Percentiles rank a stretch among this genome's conserved stretches.
These are phyloP conservation scores for Obba rivulosa DNA, from an alignment of 768 basidiomycete species.

Conservation along the genomic window DNA sequence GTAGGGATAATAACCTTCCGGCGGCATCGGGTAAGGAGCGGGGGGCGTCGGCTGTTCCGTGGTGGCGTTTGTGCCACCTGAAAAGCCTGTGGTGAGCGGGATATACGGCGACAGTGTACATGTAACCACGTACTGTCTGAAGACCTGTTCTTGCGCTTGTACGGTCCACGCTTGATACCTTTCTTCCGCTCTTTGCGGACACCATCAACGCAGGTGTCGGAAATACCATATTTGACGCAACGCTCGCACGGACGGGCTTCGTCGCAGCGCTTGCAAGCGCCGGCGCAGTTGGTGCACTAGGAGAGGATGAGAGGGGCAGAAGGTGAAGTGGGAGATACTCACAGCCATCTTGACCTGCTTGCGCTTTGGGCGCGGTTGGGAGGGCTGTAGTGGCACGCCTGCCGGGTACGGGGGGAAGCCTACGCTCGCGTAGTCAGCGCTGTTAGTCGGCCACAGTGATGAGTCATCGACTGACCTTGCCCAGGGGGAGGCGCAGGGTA, in stretches of 20 bases:
- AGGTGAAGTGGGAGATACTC: conserved; percentile 19
- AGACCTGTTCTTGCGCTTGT: conserved; percentile 45
- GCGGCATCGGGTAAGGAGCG: conserved; percentile 24
- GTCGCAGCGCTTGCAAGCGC: conserved; percentile 53
- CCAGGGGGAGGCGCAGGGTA: conserved; percentile 35
- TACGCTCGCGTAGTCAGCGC: conserved; percentile 10
- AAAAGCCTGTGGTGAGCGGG: not conserved
- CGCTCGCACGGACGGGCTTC: conserved; percentile 58
- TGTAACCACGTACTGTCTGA: not conserved
- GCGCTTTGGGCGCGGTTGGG: conserved; percentile 35
- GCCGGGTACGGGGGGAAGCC: conserved; percentile 26
- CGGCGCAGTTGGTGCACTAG: conserved; percentile 53
- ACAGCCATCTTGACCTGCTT: conserved; percentile 59
- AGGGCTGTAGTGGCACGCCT: conserved; percentile 17
- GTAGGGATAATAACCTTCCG: conserved; percentile 41
- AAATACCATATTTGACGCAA: conserved; percentile 58
- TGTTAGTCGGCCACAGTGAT: not conserved
- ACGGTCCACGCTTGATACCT: conserved; percentile 52
- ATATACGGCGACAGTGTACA: not conserved
- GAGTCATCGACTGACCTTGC: conserved; percentile 25
- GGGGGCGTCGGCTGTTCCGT: conserved; percentile 7
- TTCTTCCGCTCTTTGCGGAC: conserved; percentile 62
- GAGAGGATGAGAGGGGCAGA: not conserved
- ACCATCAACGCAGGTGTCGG: conserved; percentile 53
- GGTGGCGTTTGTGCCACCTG: conserved; percentile 6